Conservation (phyloP, 768 basidiomycete species). For the Boletus tylopilopsis region DNA sequence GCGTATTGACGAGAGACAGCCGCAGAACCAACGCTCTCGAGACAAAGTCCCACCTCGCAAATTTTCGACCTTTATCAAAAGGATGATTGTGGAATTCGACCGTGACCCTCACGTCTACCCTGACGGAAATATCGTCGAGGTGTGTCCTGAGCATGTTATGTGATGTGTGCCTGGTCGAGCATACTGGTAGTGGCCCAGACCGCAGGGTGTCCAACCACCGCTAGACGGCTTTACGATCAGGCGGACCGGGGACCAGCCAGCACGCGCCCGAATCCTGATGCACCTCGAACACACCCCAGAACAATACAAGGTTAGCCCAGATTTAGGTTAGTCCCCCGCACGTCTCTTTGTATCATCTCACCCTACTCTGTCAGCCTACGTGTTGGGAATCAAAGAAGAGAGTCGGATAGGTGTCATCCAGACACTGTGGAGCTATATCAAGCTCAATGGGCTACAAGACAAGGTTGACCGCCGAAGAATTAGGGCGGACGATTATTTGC, state of each 20-base stretch:
- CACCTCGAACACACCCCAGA: conserved; percentile 86
- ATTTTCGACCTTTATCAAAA: conserved; percentile 82
- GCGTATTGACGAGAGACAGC: no score
- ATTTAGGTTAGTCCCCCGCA: conserved; percentile 49
- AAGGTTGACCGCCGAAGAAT: conserved; percentile 73
- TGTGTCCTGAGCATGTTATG: conserved; percentile 25
- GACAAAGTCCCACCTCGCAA: conserved; percentile 62
- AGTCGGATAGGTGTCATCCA: conserved; percentile 78
- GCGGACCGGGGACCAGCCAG: conserved; percentile 74
- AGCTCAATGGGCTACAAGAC: conserved; percentile 77
- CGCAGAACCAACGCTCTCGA: conserved; percentile 58
- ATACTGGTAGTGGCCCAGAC: conserved; percentile 55
- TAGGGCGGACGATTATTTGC: conserved; percentile 62
- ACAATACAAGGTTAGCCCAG: conserved; percentile 74
- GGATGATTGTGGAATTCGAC: conserved; percentile 84
- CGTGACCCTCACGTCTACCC: conserved; percentile 88
- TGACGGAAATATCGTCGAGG: conserved; percentile 89
- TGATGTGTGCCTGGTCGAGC: not conserved
- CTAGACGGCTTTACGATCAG: conserved; percentile 86
- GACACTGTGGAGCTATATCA: conserved; percentile 91
- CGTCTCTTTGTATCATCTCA: conserved; percentile 3
- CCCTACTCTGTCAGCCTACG: conserved; percentile 37
- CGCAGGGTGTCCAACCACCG: conserved; percentile 50
- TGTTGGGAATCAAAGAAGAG: conserved; percentile 82
- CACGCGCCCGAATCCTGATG: conserved; percentile 78